Conservation (phyloP, 345 rosid species). For the Boechera divaricarpa region DNA sequence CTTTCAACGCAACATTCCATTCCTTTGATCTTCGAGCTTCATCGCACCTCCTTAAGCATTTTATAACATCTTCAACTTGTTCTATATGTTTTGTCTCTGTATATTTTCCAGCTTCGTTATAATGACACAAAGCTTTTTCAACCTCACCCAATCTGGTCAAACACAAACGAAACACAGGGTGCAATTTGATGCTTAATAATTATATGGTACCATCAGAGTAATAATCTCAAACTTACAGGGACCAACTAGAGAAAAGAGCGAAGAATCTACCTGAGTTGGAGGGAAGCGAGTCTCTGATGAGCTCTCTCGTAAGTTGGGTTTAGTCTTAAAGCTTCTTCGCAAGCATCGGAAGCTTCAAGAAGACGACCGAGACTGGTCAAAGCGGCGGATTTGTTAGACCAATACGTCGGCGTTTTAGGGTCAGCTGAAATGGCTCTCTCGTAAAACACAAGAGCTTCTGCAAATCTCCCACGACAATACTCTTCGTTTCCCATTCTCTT, state of each 20-base stretch:
- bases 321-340: conserved; percentile 72
- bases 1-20: conserved; percentile 59
- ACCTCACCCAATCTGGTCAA: conserved; percentile 63
- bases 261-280: conserved; percentile 57
- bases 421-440: conserved; percentile 75
- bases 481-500: conserved; percentile 80
- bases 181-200: neutral
- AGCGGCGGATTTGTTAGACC: conserved; percentile 87
- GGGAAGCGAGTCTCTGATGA: conserved; percentile 69
- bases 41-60: conserved; percentile 49
- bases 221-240: neutral
- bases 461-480: conserved; percentile 71
- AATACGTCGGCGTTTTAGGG: conserved; percentile 68
- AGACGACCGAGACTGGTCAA: conserved; percentile 80
- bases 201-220: neutral
- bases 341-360: conserved; percentile 71
- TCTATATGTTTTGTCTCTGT: conserved; percentile 49
- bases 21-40: conserved; percentile 55
- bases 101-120: conserved; percentile 49
- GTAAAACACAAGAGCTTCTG: conserved; percentile 76
- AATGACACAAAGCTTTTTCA: conserved; percentile 66
- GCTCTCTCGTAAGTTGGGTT: conserved; percentile 72
- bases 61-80: conserved; percentile 54
- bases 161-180: neutral
- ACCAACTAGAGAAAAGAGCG: neutral